A percentile compares a stretch with the other conserved stretches of the same genome.
Evolutionary conservation across 345 rosid genomes (phyloP).

Genomic region (Syzygium aromaticum): DNA sequence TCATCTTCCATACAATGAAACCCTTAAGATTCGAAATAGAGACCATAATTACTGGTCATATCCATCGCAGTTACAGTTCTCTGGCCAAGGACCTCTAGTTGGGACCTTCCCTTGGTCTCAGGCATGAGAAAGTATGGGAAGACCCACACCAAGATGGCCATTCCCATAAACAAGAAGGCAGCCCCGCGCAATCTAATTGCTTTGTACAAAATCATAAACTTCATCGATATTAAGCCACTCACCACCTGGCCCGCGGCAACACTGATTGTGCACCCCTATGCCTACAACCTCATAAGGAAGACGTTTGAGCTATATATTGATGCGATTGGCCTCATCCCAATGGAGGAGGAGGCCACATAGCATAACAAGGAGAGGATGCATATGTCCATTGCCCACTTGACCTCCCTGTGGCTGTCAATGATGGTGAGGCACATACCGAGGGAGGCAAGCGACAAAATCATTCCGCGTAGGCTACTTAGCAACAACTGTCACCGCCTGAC

Average conservation of each 20-base stretch:
- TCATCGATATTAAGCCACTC: conserved; percentile 58
- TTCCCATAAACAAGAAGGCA: conserved; percentile 47
- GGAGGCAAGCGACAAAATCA: conserved; percentile 14
- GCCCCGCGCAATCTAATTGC: conserved; percentile 43
- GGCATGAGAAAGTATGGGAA: conserved; percentile 33
- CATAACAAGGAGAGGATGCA: conserved; percentile 43
- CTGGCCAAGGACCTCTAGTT: conserved; percentile 32
- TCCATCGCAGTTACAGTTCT: not conserved
- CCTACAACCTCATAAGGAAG: conserved; percentile 65
- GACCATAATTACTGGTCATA: not conserved
- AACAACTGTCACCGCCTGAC: too few species aligned
- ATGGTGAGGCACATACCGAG: conserved; percentile 41
- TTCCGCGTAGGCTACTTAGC: too few species aligned
- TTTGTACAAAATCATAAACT: conserved; percentile 34
- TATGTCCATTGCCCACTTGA: conserved; percentile 54
- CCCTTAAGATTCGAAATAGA: not conserved
- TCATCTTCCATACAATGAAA: not conserved
- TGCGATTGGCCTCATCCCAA: conserved; percentile 74
- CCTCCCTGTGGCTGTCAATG: conserved; percentile 21
- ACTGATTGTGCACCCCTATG: conserved; percentile 60
- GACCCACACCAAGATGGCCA: conserved; percentile 46
- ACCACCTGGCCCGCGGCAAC: conserved; percentile 55
- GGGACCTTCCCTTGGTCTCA: conserved; percentile 62
- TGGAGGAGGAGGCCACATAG: conserved; percentile 63
- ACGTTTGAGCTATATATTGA: conserved; percentile 81